These are phyloP conservation scores for Epichloe brachyelytri DNA, from an alignment of 2,329 filamentous ascomycete genomes.

Conservation along the genomic window DNA sequence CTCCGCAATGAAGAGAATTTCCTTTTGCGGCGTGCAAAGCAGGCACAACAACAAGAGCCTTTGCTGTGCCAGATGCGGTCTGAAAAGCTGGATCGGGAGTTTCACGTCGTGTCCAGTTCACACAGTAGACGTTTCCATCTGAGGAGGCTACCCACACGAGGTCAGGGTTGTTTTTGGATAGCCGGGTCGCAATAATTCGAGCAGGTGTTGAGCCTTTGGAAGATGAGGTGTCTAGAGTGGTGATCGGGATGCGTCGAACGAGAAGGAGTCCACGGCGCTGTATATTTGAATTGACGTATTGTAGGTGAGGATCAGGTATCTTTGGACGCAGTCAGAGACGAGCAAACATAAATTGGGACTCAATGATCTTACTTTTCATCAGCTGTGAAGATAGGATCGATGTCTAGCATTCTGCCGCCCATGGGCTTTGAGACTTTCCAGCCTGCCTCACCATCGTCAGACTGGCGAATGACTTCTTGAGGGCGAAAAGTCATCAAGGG, in stretches of 20 bases:
- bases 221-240: slow-evolving; percentile 15
- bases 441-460: slow-evolving; percentile 20
- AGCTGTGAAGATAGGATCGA: slow-evolving; percentile 48
- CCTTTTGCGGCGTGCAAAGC: slow-evolving; percentile 23
- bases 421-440: slow-evolving; percentile 53
- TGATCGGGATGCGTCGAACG: slow-evolving; percentile 53
- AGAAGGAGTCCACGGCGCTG: slow-evolving; percentile 71
- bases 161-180: slow-evolving; percentile 27
- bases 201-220: slow-evolving; percentile 14
- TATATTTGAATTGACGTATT: slow-evolving; percentile 69
- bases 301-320: slow-evolving; percentile 64
- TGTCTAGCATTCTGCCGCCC: slow-evolving; percentile 51
- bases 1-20: slow-evolving; percentile 36
- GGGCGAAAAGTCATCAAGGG: slow-evolving; percentile 8
- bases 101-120: slow-evolving; percentile 43
- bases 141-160: slow-evolving; percentile 48
- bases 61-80: slow-evolving; percentile 28
- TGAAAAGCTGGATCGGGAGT: slow-evolving; percentile 30
- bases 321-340: slow-evolving; percentile 17
- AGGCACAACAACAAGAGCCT: slow-evolving; percentile 31
- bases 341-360: background rate
- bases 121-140: slow-evolving; percentile 41
- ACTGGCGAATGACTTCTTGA: slow-evolving; percentile 15
- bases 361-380: slow-evolving; percentile 44
- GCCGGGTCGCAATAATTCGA: slow-evolving; percentile 29